Conservation (phyloP, 2,329 filamentous ascomycete genomes). For the Aspergillus japonicus region DNA sequence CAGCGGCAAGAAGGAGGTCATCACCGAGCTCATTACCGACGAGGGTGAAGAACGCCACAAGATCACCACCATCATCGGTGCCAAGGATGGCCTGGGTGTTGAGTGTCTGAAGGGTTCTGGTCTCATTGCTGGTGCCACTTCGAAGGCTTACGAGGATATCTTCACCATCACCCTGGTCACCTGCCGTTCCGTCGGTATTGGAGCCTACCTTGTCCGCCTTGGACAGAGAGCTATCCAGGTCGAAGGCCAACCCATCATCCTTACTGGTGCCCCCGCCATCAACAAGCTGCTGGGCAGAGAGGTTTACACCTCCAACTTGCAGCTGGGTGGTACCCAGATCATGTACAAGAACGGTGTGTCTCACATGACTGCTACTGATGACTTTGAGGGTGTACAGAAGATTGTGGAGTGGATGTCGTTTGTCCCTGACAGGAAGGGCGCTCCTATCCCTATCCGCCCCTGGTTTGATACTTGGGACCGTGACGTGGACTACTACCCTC, state of each 20-base stretch:
- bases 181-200: conserved; percentile 97
- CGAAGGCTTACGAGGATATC: conserved; percentile 95
- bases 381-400: conserved; percentile 96
- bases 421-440: conserved; percentile 91
- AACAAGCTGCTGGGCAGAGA: conserved; percentile 98
- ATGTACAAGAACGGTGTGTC: conserved; percentile 99
- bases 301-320: conserved; percentile 97
- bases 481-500: conserved; percentile 77
- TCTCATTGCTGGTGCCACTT: conserved; percentile 96
- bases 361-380: conserved; percentile 95
- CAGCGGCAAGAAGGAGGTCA: conserved; percentile 69
- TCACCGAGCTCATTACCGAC: conserved; percentile 83
- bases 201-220: conserved; percentile 96
- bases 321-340: conserved; percentile 99
- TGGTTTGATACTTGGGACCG: conserved; percentile 88
- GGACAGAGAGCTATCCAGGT: conserved; percentile 98
- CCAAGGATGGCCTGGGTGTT: conserved; percentile 93
- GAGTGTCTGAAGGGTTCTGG: conserved; percentile 96
- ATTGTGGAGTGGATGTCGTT: conserved; percentile 98
- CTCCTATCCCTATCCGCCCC: conserved; percentile 87
- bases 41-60: conserved; percentile 88
- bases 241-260: conserved; percentile 96
- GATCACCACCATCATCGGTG: conserved; percentile 89
- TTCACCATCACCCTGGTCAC: conserved; percentile 98
- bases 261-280: conserved; percentile 93